Evolutionary conservation across 192 early-diverging fungal species (phyloP), one percentile per base, ranked within the genome.

Genomic region (Umbelopsis vinacea): DNA sequence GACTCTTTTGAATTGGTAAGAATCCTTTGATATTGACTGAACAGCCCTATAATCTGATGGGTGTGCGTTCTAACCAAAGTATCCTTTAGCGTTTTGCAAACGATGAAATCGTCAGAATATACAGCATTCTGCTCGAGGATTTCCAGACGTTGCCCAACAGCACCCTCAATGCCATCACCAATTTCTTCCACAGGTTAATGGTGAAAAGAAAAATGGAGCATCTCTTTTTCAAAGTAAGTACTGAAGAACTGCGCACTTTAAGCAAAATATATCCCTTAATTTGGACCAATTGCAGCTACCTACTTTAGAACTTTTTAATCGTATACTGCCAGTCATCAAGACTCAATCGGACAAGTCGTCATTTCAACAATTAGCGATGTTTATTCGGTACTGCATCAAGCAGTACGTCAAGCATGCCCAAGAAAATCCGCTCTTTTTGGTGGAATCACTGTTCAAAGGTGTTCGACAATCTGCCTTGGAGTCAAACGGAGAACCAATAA

Each of bases 121-220:
- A 90, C 68, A 87, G 81, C 67, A 33, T 74, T 1, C 80, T 89
- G 22, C 76, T 93, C 19, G 80, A 87, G 69, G 71, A 86, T 45
- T 93, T 84, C 70, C 69, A 66, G 3, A 74, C 77, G 3, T 54
- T 93, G n/a, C 76, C 86, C 15, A 76, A 80, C 3, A 69, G 81
- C 22, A 77, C 80, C 47, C 52, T 93, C n/a, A 82, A 84, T 55
- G 82, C 78, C 29, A 81, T 86, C 5, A 87, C 88, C 8, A 77
- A 76, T 10, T 79, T 93, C 73, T 85, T 93, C 47, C 88, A 93
- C 73, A 85, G 91, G 6, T 82, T 92, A 2, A 89, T 88, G 67
- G 85, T 92, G 19, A 89, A 87, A 52, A 78, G 77, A 22, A 66
- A 81, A 38, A 78, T 76, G 8, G 84, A 84, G 46, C 75, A 84